phyloP scores from a whole-genome alignment of 2,329 filamentous ascomycete species.

The Lithohypha guttulata region DNA sequence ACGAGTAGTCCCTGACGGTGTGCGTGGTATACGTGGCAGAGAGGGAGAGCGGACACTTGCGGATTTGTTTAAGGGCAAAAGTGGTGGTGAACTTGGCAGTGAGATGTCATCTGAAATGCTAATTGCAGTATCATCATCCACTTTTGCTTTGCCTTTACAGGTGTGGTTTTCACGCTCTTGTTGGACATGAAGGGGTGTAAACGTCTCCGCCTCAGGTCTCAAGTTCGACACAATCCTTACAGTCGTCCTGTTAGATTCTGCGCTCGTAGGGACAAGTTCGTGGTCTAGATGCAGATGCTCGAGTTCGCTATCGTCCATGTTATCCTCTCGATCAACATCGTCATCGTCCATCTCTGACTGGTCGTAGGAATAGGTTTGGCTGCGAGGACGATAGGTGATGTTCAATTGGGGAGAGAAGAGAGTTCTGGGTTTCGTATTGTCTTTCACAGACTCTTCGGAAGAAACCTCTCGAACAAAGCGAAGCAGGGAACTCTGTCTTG shows the following conservation, averaged over 20 bases:
- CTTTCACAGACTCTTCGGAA: constrained; percentile 9
- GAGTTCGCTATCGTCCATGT: neutral
- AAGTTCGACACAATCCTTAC: neutral
- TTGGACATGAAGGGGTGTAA: constrained; percentile 4
- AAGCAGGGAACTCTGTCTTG: constrained; percentile 20
- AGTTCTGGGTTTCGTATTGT: neutral
- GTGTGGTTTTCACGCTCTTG: neutral
- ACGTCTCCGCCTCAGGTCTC: constrained; percentile 9
- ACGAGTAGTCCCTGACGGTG: constrained; percentile 10
- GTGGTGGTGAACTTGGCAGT: constrained; percentile 19
- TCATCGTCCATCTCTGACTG: constrained; percentile 11
- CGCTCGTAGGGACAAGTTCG: neutral
- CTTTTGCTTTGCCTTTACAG: neutral
- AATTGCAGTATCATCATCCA: neutral
- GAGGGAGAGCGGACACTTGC: neutral
- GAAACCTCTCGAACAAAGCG: constrained; percentile 17
- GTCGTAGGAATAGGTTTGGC: constrained; percentile 14
- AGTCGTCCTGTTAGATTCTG: neutral
- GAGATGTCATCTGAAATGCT: neutral
- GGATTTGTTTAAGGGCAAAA: constrained; percentile 1
- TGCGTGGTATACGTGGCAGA: constrained; percentile 9
- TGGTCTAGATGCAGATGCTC: constrained; percentile 1
- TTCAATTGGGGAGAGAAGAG: constrained; percentile 1
- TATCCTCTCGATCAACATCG: neutral
- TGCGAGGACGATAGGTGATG: constrained; percentile 12